Percentiles rank a stretch among this genome's conserved stretches.
Evolutionary conservation across 331 rosid species (phyloP).

Genomic region (Quercus phellos): DNA sequence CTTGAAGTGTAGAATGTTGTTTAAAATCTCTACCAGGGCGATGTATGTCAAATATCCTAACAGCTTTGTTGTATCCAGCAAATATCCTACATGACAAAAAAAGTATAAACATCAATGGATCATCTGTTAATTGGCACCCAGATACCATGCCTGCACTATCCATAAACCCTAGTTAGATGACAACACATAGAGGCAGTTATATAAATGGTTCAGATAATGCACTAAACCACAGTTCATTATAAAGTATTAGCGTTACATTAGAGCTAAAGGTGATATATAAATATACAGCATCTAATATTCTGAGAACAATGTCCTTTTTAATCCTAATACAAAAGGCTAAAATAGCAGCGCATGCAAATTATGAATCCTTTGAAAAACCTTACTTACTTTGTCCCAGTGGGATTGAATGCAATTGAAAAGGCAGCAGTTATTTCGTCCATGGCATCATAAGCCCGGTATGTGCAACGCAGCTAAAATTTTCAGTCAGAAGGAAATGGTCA

Average conservation of each 20-base stretch:
- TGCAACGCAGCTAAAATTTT: constrained; percentile 79
- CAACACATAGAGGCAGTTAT: constrained; percentile 7
- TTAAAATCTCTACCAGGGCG: constrained; percentile 90
- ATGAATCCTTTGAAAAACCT: background rate
- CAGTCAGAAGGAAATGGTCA: constrained; percentile 15
- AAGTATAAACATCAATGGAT: background rate
- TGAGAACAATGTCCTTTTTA: background rate
- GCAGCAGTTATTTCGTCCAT: constrained; percentile 96
- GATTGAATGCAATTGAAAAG: constrained; percentile 86
- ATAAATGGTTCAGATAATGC: constrained; percentile 11
- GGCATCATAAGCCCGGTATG: constrained; percentile 93
- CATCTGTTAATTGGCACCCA: constrained; percentile 11
- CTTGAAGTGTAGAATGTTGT: constrained; percentile 62
- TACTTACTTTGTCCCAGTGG: constrained; percentile 79
- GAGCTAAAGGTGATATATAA: background rate
- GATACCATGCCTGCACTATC: background rate
- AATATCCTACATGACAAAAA: constrained; percentile 57
- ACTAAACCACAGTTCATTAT: background rate
- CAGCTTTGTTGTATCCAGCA: constrained; percentile 91
- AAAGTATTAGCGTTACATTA: background rate
- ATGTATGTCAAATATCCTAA: constrained; percentile 89
- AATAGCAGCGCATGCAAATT: background rate
- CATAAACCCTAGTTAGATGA: constrained; percentile 11
- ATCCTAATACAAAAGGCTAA: background rate
- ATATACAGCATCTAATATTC: background rate